phyloP scores from a whole-genome alignment of 2,329 filamentous ascomycete genomes.

The Ophiosphaerella narmari region DNA sequence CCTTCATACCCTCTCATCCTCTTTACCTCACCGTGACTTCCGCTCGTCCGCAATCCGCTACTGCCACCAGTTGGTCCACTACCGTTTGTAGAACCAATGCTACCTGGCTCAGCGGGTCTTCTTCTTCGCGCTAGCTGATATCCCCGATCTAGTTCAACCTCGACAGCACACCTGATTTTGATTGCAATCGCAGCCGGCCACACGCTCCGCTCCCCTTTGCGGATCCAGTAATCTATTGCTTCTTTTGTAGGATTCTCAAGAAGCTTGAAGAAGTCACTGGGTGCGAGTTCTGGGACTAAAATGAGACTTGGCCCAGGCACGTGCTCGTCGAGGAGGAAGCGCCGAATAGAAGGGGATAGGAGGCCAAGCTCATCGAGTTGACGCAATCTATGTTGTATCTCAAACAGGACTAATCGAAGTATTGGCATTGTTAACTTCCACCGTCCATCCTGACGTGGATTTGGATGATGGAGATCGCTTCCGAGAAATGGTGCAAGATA shows the following conservation, averaged over 20 bases:
- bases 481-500: constrained; percentile 86
- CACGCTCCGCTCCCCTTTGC: constrained; percentile 81
- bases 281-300: constrained; percentile 77
- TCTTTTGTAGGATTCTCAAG: constrained; percentile 81
- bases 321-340: constrained; percentile 81
- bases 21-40: constrained; percentile 24
- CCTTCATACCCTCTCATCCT: constrained; percentile 15
- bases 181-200: constrained; percentile 88
- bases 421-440: constrained; percentile 61
- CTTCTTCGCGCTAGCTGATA: constrained; percentile 76
- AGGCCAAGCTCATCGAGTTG: constrained; percentile 79
- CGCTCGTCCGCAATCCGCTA: constrained; percentile 26
- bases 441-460: constrained; percentile 62
- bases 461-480: constrained; percentile 76
- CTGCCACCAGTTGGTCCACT: constrained; percentile 12
- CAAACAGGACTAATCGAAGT: constrained; percentile 71
- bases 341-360: constrained; percentile 70
- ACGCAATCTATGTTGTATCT: constrained; percentile 77
- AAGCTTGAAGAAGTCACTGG: constrained; percentile 74
- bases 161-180: constrained; percentile 79
- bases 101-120: constrained; percentile 46
- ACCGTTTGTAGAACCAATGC: constrained; percentile 13
- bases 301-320: constrained; percentile 79
- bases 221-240: constrained; percentile 82
- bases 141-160: constrained; percentile 83